Conservation (phyloP, 176 grass and related monocot species). For the Triticum timopheevii region DNA sequence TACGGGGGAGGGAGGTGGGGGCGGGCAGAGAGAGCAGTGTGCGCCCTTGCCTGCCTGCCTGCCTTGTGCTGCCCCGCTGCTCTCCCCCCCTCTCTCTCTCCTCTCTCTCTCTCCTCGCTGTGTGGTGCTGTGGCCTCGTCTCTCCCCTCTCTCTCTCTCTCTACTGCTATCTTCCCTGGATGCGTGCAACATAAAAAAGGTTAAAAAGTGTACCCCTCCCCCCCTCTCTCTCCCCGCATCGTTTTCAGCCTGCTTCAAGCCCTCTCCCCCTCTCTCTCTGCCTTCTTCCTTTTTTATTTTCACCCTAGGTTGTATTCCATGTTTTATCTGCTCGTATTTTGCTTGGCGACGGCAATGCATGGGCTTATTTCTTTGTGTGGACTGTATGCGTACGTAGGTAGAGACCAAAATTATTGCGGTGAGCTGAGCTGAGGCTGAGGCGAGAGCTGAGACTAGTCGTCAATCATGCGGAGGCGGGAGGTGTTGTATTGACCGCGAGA, state of each 20-base stretch:
- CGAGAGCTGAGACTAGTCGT: not conserved
- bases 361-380: not conserved
- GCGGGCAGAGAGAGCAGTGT: slow-evolving; percentile 10
- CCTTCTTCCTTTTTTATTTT: not conserved
- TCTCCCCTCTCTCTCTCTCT: not conserved
- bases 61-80: slow-evolving; percentile 17
- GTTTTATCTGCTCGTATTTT: slow-evolving; percentile 18
- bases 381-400: no score
- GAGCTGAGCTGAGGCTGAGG: not conserved
- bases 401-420: not conserved
- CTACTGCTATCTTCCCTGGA: slow-evolving; percentile 54
- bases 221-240: slow-evolving; percentile 3
- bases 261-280: not conserved
- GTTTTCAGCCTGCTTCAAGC: slow-evolving; percentile 24
- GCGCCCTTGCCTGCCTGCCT: slow-evolving; percentile 32
- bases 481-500: not conserved
- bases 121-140: not conserved
- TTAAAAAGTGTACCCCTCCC: slow-evolving; percentile 35
- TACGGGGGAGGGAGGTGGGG: slow-evolving; percentile 13
- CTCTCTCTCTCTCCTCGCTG: not conserved
- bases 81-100: not conserved
- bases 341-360: not conserved
- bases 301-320: not conserved
- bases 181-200: slow-evolving; percentile 99
- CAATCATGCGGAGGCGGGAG: not conserved